Evolutionary conservation across 768 basidiomycete genomes (phyloP), one percentile per base, ranked within the genome.

Genomic region (Cubamyces sp.): DNA sequence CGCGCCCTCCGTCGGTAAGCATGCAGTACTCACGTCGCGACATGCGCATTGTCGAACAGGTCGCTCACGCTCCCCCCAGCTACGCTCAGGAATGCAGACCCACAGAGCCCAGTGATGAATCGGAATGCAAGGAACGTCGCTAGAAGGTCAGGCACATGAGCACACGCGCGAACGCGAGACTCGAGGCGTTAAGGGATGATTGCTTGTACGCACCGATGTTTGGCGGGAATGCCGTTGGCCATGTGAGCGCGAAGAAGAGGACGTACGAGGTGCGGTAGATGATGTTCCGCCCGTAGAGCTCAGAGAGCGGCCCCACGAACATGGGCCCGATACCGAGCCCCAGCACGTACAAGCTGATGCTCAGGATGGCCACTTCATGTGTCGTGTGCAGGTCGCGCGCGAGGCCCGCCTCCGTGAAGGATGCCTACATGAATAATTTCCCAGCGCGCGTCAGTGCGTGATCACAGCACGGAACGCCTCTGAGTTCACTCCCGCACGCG

Each of bases 171-270:
- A 54, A 43, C 18, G 43, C 49, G 49, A 57, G 47, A 16, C 49
- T 9, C 21, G 26, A 11, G 39, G 19, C 26, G 9, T 16, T 14
- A n/a, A 12, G 19, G 39, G 48, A 7, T 12, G 3, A 11, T 1
- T 5, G 30, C 16, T 1, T 26, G 11, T 15, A 75, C 83, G 49
- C 52, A 87, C 87, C 80, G 23, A 85, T 80, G 66, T 90, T 79
- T 3, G 84, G 86, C 1, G 89, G 82, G 62, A 94, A 92, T 1
- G 90, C 88, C 6, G 90, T 85, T 0, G 90, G 87, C 68, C 87
- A 88, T 19, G 86, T 84, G 57, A 88, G 81, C 1, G 83, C 68
- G 67, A 90, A 84, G 71, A 90, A 87, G 5, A 84, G 64, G 0
- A 75, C 64, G 64, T 87, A 92, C 0, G 88, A 87, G 3, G 79